These are phyloP conservation scores for Licmophora abbreviata DNA, from an alignment of 108 stramenopile species.

Conservation along the genomic window DNA sequence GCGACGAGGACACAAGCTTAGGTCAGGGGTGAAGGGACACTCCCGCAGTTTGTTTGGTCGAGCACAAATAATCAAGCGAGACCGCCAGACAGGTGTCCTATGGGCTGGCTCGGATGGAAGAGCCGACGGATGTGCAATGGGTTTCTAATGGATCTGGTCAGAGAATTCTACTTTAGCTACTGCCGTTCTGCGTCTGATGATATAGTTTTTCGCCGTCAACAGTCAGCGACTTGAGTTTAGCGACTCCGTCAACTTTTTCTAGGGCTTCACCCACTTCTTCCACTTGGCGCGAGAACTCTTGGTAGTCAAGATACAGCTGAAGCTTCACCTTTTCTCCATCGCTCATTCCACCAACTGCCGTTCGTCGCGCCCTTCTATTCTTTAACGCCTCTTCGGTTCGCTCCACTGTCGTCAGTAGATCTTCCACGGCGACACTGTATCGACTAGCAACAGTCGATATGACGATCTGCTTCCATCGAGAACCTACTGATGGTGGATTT, in stretches of 20 bases:
- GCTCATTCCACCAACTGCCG: conserved; percentile 77
- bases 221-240: conserved; percentile 53
- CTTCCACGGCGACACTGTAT: conserved; percentile 70
- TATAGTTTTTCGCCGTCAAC: conserved; percentile 27
- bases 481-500: conserved; percentile 67
- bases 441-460: conserved; percentile 48
- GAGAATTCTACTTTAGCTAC: too few relatives aligned
- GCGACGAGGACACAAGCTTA: conserved; percentile 58
- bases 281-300: conserved; percentile 38
- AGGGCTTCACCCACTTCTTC: conserved; percentile 52
- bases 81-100: conserved; percentile 58
- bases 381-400: conserved; percentile 81
- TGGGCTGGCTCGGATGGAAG: conserved; percentile 93
- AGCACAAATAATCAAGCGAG: conserved; percentile 81
- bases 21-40: conserved; percentile 43
- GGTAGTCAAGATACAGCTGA: conserved; percentile 69
- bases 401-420: conserved; percentile 71
- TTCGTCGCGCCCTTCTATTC: conserved; percentile 48
- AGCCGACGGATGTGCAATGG: conserved; percentile 93
- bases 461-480: conserved; percentile 53
- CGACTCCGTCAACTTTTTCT: conserved; percentile 43
- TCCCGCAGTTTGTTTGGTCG: conserved; percentile 79
- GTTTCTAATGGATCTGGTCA: too few relatives aligned
- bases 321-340: conserved; percentile 88
- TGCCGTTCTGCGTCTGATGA: too few relatives aligned